Percentiles rank a stretch among this genome's conserved stretches.
phyloP scores from a whole-genome alignment of 2,329 filamentous ascomycete species.

The Dothiorella sarmentorum region DNA sequence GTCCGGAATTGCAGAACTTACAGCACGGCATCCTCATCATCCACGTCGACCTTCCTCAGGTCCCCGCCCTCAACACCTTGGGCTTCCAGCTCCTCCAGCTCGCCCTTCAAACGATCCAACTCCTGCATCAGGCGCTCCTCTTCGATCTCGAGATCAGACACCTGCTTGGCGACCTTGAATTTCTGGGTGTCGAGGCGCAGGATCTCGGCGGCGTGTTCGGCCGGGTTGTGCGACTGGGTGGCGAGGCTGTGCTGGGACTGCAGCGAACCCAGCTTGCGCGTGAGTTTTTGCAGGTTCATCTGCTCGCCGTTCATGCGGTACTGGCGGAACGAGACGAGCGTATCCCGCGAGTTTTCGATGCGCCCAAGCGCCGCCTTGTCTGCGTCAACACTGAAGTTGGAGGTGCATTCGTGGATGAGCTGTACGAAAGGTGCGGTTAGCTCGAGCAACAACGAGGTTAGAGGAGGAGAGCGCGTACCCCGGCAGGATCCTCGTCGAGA shows the following conservation, averaged over 20 bases:
- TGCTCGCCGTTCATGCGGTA: constrained; percentile 39
- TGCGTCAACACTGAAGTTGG: constrained; percentile 90
- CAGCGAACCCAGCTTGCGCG: constrained; percentile 71
- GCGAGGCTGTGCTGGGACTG: constrained; percentile 75
- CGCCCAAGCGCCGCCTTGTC: constrained; percentile 82
- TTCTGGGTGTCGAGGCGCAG: constrained; percentile 87
- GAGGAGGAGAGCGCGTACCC: constrained; percentile 52
- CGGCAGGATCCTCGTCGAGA: constrained; percentile 88
- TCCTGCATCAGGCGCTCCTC: constrained; percentile 85
- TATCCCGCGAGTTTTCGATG: constrained; percentile 77
- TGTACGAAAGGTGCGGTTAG: constrained; percentile 35
- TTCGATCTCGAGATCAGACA: constrained; percentile 86
- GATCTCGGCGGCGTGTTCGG: constrained; percentile 79
- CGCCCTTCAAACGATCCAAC: constrained; percentile 68
- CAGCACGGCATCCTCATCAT: constrained; percentile 47
- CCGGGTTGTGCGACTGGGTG: constrained; percentile 68
- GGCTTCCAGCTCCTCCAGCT: constrained; percentile 77
- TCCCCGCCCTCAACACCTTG: constrained; percentile 78
- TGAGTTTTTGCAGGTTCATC: constrained; percentile 53
- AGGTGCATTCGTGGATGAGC: constrained; percentile 88
- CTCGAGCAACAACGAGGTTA: constrained; percentile 3
- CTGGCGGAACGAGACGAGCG: constrained; percentile 79
- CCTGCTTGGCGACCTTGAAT: constrained; percentile 90
- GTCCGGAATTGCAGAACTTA: constrained; percentile 28
- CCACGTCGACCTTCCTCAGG: constrained; percentile 38